phyloP scores from a whole-genome alignment of 2,329 filamentous ascomycete genomes.

The Zasmidium citrigriseum region DNA sequence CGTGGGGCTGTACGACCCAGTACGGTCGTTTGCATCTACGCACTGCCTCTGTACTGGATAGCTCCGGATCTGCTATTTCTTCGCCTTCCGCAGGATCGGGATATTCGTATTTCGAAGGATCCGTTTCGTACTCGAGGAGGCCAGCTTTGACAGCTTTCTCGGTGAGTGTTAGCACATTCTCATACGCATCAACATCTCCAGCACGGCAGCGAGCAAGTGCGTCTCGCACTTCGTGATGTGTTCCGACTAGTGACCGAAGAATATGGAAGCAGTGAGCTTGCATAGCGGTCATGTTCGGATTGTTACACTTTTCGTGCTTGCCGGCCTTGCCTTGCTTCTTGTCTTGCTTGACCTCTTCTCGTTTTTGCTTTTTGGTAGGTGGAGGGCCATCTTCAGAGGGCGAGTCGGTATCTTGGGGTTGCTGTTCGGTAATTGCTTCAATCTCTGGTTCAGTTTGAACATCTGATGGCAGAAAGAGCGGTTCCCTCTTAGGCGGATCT shows the following conservation, averaged over 20 bases:
- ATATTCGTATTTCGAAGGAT: slow-evolving; percentile 39
- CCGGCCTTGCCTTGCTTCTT: slow-evolving; percentile 44
- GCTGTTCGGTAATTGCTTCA: background rate
- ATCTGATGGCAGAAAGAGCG: slow-evolving; percentile 70
- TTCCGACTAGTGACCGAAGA: slow-evolving; percentile 75
- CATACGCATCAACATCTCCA: slow-evolving; percentile 74
- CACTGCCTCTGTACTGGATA: slow-evolving; percentile 59
- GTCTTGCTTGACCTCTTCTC: slow-evolving; percentile 32
- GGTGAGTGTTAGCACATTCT: slow-evolving; percentile 72
- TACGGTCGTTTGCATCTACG: slow-evolving; percentile 76
- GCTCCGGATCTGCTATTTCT: slow-evolving; percentile 27
- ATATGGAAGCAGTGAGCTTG: slow-evolving; percentile 94
- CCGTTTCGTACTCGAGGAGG: slow-evolving; percentile 64
- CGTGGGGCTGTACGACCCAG: slow-evolving; percentile 88
- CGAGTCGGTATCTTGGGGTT: background rate
- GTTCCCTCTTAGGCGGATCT: slow-evolving; percentile 66
- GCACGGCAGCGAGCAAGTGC: slow-evolving; percentile 69
- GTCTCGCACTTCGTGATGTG: slow-evolving; percentile 82
- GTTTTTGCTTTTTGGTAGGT: slow-evolving; percentile 54
- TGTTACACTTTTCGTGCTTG: slow-evolving; percentile 49
- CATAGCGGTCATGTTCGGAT: slow-evolving; percentile 73
- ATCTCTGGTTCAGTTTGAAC: slow-evolving; percentile 38
- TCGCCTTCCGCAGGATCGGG: slow-evolving; percentile 19
- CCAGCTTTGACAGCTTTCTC: slow-evolving; percentile 74
- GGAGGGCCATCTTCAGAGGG: slow-evolving; percentile 42